Conservation (phyloP, 345 rosid species). For the Lepidium africanum region DNA sequence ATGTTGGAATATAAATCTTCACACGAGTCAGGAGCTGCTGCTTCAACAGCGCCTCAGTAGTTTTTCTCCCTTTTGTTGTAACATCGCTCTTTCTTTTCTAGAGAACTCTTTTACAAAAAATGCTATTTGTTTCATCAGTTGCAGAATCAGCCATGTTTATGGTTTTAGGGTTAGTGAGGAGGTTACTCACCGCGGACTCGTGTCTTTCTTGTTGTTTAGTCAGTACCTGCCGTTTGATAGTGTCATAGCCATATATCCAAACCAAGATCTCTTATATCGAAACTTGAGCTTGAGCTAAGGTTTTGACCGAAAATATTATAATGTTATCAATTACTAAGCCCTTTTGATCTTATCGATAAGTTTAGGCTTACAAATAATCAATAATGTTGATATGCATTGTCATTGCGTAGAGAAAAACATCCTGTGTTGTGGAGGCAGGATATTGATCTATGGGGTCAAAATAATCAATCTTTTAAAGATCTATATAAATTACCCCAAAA, state of each 20-base stretch:
- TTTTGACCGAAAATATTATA: not conserved
- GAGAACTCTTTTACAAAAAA: not conserved
- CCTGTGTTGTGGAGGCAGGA: too few relatives aligned
- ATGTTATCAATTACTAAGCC: too few relatives aligned
- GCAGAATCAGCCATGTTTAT: conserved; percentile 8
- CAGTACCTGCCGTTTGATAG: not conserved
- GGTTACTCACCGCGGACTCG: conserved; percentile 1
- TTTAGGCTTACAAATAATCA: too few relatives aligned
- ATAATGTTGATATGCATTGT: too few relatives aligned
- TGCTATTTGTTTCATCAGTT: not conserved
- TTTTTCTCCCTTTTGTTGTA: not conserved
- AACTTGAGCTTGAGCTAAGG: not conserved
- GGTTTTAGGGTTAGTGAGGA: conserved; percentile 19
- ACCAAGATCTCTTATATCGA: not conserved
- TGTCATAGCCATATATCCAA: not conserved
- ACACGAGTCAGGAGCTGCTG: conserved; percentile 49
- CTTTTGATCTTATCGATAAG: too few relatives aligned
- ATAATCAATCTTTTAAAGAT: too few relatives aligned
- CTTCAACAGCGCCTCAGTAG: conserved; percentile 35
- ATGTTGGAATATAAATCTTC: conserved; percentile 54
- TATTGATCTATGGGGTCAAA: too few relatives aligned
- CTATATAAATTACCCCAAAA: too few relatives aligned
- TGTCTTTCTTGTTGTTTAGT: not conserved
- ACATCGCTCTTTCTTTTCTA: conserved; percentile 1
- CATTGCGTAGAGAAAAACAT: too few relatives aligned